A percentile compares a stretch with the other conserved stretches of the same genome.
Evolutionary conservation across 371 early-diverging fungal genomes (phyloP).

Genomic region (Mortierella sp.): DNA sequence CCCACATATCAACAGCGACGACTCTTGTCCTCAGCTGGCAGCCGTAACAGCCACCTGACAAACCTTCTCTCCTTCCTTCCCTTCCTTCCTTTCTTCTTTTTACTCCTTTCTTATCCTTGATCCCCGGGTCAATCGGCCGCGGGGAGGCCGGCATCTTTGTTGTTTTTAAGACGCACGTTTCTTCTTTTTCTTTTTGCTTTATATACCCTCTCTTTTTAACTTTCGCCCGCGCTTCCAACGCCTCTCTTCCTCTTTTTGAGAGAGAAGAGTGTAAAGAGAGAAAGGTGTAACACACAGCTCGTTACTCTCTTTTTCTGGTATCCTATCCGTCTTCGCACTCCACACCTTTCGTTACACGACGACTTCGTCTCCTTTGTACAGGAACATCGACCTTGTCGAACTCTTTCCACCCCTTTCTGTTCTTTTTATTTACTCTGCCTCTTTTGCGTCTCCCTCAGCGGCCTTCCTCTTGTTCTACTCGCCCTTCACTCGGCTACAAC

Average conservation of each 20-base stretch:
- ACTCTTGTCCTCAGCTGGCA: neutral
- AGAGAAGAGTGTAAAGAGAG: neutral
- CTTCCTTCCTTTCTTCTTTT: neutral
- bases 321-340: neutral
- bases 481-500: neutral
- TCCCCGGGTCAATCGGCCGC: conserved; percentile 4
- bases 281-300: neutral
- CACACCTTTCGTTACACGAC: neutral
- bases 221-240: neutral
- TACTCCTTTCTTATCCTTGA: neutral
- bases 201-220: neutral
- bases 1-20: neutral
- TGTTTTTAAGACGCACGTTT: neutral
- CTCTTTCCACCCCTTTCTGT: neutral
- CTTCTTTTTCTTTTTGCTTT: neutral
- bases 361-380: neutral
- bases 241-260: neutral
- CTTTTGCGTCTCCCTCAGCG: neutral
- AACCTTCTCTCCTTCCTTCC: neutral
- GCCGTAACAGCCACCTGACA: neutral
- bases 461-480: neutral
- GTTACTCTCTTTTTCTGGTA: neutral
- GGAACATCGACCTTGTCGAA: too few relatives aligned
- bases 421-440: neutral
- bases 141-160: neutral